phyloP scores from a whole-genome alignment of 805 yeast genomes.

The Ogataea henricii region DNA sequence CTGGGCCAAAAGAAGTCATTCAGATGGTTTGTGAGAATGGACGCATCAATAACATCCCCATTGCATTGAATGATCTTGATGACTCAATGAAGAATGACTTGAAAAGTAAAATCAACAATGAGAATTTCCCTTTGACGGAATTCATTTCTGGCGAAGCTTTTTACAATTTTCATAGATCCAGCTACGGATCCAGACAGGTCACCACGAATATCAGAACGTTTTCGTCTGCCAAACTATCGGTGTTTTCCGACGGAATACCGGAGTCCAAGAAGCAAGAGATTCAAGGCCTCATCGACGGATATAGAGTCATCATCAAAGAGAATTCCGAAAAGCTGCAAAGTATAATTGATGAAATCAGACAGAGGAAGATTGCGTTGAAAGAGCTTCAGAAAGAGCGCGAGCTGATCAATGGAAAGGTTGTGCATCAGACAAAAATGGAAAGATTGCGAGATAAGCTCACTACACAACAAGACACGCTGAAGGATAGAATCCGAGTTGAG shows the following conservation, averaged over 20 bases:
- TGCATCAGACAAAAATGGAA: conserved; percentile 18
- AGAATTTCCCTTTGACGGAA: conserved; percentile 50
- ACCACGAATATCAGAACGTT: conserved; percentile 43
- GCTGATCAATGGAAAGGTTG: conserved; percentile 11
- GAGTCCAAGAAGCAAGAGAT: conserved; percentile 28
- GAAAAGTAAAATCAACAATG: conserved; percentile 38
- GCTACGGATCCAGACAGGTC: conserved; percentile 62
- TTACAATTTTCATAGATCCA: conserved; percentile 55
- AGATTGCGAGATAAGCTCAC: conserved; percentile 16
- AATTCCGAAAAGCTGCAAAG: conserved; percentile 6
- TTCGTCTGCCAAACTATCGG: conserved; percentile 27
- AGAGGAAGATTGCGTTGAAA: conserved; percentile 9
- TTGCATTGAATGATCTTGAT: conserved; percentile 49
- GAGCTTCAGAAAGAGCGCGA: conserved; percentile 13
- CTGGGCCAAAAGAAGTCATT: conserved; percentile 73
- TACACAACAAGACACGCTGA: conserved; percentile 20
- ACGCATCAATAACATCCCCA: conserved; percentile 60
- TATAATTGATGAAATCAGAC: conserved; percentile 8
- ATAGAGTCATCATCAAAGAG: conserved; percentile 14
- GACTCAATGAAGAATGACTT: conserved; percentile 39
- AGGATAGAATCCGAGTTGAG: conserved; percentile 19
- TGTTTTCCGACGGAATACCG: conserved; percentile 36
- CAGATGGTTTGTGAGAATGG: conserved; percentile 66
- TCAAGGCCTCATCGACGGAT: conserved; percentile 17
- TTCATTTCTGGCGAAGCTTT: conserved; percentile 61